Evolutionary conservation across 1,284 basidiomycete genomes (phyloP), one percentile per base, ranked within the genome.

Genomic region (Gymnopus androsaceus): DNA sequence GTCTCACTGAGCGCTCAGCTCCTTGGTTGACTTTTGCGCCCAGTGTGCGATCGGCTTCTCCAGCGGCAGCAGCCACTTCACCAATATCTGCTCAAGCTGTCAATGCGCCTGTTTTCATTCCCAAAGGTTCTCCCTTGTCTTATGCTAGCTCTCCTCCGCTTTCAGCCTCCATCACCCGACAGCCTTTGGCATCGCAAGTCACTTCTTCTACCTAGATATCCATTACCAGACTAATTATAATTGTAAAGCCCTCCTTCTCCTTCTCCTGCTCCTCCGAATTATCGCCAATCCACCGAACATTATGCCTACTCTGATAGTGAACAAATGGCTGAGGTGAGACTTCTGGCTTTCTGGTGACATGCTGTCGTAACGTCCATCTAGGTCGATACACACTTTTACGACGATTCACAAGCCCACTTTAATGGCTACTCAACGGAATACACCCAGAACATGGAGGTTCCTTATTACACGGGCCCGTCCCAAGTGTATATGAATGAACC

Each of bases 21-120:
- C 42, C 30, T 53, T n/a, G 17, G n/a, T 17, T 38, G 41, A 61
- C 57, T 59, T 15, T 19, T 31, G 52, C 19, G 51, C 11, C 40
- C 62, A 81, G 78, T 57, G 66, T 73, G 40, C 69, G 61, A 55
- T 70, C 78, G 15, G 80, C 82, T 51, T 78, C 81, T 12, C 79
- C 82, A n/a, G 68, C 67, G 17, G 78, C 82, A 19, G 67, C 67
- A n/a, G 54, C 61, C 19, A 58, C 64, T 31, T 61, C 59, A 61
- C 74, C 49, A 65, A 74, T 63, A 47, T 57, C 64, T 14, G 70
- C 77, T 45, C 71, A 76, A 38, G 76, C 86, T 11, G 78, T 88
- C 57, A 85, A 92, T 66, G 92, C 92, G 0, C 92, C 92, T 36
- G 86, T 94, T 40, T 95, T 95, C 62, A 85, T 95, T 21, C 92